Base-by-base conservation (phyloP, 2,329 filamentous ascomycete species). In the Penicillium corylophilum region DNA sequence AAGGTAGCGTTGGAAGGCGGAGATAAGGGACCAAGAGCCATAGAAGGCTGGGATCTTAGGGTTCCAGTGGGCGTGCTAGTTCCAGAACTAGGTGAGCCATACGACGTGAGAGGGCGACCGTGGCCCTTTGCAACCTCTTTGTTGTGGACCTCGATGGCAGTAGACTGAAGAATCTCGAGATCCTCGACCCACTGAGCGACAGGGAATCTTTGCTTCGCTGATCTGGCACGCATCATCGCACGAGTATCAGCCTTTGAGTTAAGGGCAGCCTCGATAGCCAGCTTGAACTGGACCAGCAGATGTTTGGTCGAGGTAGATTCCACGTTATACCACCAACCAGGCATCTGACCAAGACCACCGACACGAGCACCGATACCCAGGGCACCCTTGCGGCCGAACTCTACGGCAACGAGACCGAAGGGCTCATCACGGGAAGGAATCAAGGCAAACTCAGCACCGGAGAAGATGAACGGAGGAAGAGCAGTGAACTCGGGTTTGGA, bases 381-480 rank as follows among this genome's bases (percentile, higher is more conserved):
- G 10, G 84, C 85, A 61, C 84, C 85, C 68, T 87, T 87, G 35
- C 85, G 77, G 52, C 84, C 84, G 58, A 87, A 87, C 59, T 87
- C 84, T 44, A 87, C 84, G 20, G 84, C 84, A 9, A 87, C 84
- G 39, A 87, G 73, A 43, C 84, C 85, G 59, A 87, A 87, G 1
- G 85, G 84, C 69, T 88, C 85, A 62, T 88, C 85, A 64, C 85
- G 79, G 28, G 83, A 86, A 15, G 84, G 84, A 53, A 88, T 88
- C 16, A 87, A 73, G 15, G 84, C 84, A 54, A 87, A 87, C 51
- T 87, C 84, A 8, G 84, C 84, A 42, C 84, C 85, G 47, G 79
- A 82, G 71, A 87, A 87, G 62, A 87, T 84, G 67, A 79, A 87
- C 0, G 83, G 82, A 9, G 84, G 84, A 5, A 87, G 76, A 15